Percentiles rank a stretch among this genome's conserved stretches.
Evolutionary conservation across 345 rosid species (phyloP).

Genomic region (Pugionium dolabratum): DNA sequence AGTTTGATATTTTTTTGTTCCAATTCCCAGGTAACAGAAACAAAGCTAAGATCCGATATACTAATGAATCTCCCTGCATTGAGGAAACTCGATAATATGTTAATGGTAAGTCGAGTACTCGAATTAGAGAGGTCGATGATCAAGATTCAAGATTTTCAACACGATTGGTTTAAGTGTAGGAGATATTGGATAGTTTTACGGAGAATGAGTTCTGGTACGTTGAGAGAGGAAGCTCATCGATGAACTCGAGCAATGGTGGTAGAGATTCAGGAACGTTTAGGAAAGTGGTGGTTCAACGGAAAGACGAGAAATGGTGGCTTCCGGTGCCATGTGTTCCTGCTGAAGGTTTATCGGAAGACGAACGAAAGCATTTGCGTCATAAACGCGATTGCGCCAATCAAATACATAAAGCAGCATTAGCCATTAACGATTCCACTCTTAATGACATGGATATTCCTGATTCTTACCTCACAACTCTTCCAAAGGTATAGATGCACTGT

Average conservation of each 20-base stretch:
- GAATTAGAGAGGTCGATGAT: background rate
- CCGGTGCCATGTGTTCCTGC: conserved; percentile 87
- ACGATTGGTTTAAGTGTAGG: conserved; percentile 47
- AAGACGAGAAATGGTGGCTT: conserved; percentile 98
- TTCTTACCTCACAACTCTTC: conserved; percentile 72
- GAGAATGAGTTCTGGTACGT: conserved; percentile 86
- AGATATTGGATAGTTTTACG: conserved; percentile 73
- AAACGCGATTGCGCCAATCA: conserved; percentile 77
- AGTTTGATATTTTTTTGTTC: background rate
- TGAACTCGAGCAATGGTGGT: conserved; percentile 52
- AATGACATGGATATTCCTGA: conserved; percentile 90
- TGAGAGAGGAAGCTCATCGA: conserved; percentile 77
- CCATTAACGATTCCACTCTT: conserved; percentile 75
- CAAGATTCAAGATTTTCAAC: background rate
- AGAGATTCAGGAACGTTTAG: conserved; percentile 79
- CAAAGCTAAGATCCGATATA: conserved; percentile 67
- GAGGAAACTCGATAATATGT: conserved; percentile 80
- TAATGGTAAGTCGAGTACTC: conserved; percentile 53
- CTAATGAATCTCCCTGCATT: conserved; percentile 85
- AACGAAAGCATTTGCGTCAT: conserved; percentile 61
- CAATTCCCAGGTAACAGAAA: conserved; percentile 60
- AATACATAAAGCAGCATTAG: conserved; percentile 91
- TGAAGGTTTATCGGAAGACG: conserved; percentile 74
- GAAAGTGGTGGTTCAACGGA: conserved; percentile 61
- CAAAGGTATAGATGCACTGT: conserved; percentile 51